phyloP scores from a whole-genome alignment of 495 filamentous ascomycete genomes.

The Sabuloglossum arenarium region DNA sequence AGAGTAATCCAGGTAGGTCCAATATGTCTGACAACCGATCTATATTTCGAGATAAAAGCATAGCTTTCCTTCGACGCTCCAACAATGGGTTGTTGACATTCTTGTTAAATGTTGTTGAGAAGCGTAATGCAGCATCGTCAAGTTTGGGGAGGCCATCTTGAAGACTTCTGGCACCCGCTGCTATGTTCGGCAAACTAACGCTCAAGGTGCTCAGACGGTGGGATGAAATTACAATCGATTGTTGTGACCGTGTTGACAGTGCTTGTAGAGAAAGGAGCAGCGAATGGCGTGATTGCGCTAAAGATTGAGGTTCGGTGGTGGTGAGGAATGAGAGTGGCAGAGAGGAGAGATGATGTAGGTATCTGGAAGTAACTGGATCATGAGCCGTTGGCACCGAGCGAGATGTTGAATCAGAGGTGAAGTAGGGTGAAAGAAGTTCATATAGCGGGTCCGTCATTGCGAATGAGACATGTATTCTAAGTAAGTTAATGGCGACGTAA shows the following conservation, averaged over 20 bases:
- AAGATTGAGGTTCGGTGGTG: constrained; percentile 54
- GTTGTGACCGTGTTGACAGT: constrained; percentile 81
- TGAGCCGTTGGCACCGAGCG: background rate
- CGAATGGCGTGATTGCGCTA: constrained; percentile 61
- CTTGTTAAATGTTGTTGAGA: constrained; percentile 67
- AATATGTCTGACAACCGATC: constrained; percentile 81
- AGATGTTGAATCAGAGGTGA: background rate
- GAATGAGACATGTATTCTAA: no score
- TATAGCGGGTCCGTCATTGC: background rate
- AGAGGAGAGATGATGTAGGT: constrained; percentile 4
- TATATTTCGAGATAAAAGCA: constrained; percentile 74
- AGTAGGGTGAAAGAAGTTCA: background rate
- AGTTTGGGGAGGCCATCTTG: constrained; percentile 54
- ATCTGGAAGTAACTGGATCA: background rate
- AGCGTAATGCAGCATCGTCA: constrained; percentile 55
- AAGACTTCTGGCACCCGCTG: constrained; percentile 38
- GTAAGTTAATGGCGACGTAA: background rate
- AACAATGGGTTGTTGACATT: constrained; percentile 52
- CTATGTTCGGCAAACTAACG: constrained; percentile 43
- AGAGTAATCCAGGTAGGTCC: constrained; percentile 72
- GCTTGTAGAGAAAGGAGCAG: constrained; percentile 72
- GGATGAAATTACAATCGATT: constrained; percentile 62
- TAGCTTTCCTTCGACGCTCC: constrained; percentile 54
- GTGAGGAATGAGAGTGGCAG: constrained; percentile 32
- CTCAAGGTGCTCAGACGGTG: constrained; percentile 52